Evolutionary conservation across 345 rosid species (phyloP).

Genomic region (Brassica rapa): DNA sequence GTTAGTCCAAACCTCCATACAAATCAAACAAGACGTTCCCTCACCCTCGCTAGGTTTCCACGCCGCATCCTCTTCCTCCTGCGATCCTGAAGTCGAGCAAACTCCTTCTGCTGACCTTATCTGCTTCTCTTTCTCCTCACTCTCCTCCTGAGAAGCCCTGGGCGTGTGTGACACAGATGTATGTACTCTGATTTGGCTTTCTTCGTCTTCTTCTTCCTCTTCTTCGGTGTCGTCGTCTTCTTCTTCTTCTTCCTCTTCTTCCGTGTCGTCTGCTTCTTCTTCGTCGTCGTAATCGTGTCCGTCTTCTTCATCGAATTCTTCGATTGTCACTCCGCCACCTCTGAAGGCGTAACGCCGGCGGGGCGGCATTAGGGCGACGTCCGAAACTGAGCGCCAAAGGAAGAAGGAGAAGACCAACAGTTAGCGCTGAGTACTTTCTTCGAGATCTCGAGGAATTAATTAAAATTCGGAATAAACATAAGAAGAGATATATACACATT

Average conservation of each 20-base stretch:
- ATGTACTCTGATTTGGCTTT: constrained; percentile 37
- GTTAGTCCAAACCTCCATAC: constrained; percentile 78
- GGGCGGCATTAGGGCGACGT: constrained; percentile 26
- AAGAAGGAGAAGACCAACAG: not conserved
- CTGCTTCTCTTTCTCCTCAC: constrained; percentile 43
- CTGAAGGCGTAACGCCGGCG: constrained; percentile 2
- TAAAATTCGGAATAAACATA: not conserved
- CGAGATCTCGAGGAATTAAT: not conserved
- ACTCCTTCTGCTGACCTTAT: constrained; percentile 32
- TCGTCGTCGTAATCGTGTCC: not conserved
- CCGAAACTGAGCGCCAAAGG: not conserved
- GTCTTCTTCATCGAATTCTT: constrained; percentile 4
- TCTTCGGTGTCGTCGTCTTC: not conserved
- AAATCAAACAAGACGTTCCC: constrained; percentile 71
- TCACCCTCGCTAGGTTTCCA: constrained; percentile 58
- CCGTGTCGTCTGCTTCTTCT: constrained; percentile 2
- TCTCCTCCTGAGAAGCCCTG: constrained; percentile 37
- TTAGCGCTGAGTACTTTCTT: not conserved
- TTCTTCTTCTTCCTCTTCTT: constrained; percentile 11
- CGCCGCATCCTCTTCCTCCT: constrained; percentile 48
- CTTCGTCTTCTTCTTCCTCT: constrained; percentile 12
- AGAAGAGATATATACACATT: not conserved
- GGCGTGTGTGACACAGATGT: constrained; percentile 33
- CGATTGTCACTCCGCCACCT: not conserved
- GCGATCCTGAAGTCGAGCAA: constrained; percentile 46